Percentiles rank a stretch among this genome's conserved stretches.
These are phyloP conservation scores for Kodamaea restingae DNA, from an alignment of 805 yeast genomes.

Conservation along the genomic window DNA sequence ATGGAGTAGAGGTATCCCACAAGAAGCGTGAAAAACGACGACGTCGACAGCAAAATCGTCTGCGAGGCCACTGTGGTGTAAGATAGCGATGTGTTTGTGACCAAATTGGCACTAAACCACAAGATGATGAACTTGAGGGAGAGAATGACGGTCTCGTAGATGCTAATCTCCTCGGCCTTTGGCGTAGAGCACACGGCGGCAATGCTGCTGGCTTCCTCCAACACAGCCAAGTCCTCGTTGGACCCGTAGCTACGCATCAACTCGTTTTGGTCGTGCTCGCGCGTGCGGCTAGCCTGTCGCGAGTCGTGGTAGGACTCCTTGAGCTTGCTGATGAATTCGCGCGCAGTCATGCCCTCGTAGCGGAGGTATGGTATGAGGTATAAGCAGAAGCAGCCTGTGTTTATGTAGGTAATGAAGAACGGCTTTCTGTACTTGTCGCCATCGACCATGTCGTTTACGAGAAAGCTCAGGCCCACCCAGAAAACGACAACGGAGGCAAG, in stretches of 20 bases:
- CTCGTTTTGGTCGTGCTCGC: slow-evolving; percentile 22
- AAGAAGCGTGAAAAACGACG: slow-evolving; percentile 86
- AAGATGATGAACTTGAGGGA: slow-evolving; percentile 79
- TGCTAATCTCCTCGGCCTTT: slow-evolving; percentile 24
- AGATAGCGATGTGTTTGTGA: slow-evolving; percentile 80
- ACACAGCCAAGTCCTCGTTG: slow-evolving; percentile 15
- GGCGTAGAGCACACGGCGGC: not conserved
- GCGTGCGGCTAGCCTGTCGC: slow-evolving; percentile 12
- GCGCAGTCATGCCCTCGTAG: slow-evolving; percentile 22
- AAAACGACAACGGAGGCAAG: slow-evolving; percentile 71
- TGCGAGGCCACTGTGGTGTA: slow-evolving; percentile 94
- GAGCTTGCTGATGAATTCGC: slow-evolving; percentile 21
- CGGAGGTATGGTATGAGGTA: slow-evolving; percentile 63
- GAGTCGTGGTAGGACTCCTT: slow-evolving; percentile 20
- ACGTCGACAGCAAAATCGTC: slow-evolving; percentile 87
- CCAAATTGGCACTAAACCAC: slow-evolving; percentile 89
- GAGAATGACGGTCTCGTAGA: slow-evolving; percentile 64
- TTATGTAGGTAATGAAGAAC: slow-evolving; percentile 85
- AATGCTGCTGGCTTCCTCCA: slow-evolving; percentile 10
- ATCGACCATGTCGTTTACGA: slow-evolving; percentile 74
- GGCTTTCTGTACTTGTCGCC: slow-evolving; percentile 77
- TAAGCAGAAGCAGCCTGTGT: slow-evolving; percentile 78
- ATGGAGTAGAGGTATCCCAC: slow-evolving; percentile 72
- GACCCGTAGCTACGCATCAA: slow-evolving; percentile 21
- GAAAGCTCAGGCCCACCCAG: slow-evolving; percentile 89